These are phyloP conservation scores for Dothistroma pini DNA, from an alignment of 2,329 filamentous ascomycete species.

Conservation along the genomic window DNA sequence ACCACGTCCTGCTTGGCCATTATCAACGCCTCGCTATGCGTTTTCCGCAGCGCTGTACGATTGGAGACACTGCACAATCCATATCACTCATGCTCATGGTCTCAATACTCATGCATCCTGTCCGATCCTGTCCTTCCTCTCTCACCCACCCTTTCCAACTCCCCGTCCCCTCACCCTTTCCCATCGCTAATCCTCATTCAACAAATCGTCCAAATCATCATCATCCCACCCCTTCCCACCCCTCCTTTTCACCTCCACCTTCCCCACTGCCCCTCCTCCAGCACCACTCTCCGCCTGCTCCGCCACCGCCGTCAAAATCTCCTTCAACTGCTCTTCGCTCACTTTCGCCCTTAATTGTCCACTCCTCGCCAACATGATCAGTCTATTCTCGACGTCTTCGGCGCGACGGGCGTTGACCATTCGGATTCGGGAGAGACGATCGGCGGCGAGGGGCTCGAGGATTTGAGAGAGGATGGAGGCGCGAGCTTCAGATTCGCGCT, in stretches of 20 bases:
- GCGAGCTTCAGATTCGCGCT: conserved; percentile 63
- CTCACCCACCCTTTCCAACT: background rate
- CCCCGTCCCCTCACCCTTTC: background rate
- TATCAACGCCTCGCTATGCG: background rate
- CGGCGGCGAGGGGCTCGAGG: conserved; percentile 87
- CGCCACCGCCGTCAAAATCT: conserved; percentile 77
- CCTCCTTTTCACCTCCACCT: conserved; percentile 79
- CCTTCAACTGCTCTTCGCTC: conserved; percentile 89
- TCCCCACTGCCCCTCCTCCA: conserved; percentile 48
- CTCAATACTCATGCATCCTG: background rate
- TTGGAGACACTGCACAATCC: background rate
- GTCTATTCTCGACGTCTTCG: conserved; percentile 81
- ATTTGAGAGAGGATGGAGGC: conserved; percentile 82
- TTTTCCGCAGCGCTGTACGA: background rate
- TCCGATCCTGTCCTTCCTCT: background rate
- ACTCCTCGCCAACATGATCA: conserved; percentile 84
- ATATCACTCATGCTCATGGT: background rate
- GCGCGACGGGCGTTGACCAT: conserved; percentile 93
- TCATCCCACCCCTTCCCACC: conserved; percentile 77
- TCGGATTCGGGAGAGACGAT: conserved; percentile 88
- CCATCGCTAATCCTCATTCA: conserved; percentile 47
- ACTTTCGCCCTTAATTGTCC: conserved; percentile 86
- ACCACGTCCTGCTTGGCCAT: background rate
- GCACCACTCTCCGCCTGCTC: conserved; percentile 61
- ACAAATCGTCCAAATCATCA: conserved; percentile 68